A percentile compares a stretch with the other conserved stretches of the same genome.
phyloP scores from a whole-genome alignment of 2,329 filamentous ascomycete genomes.

The Fusarium miscanthi region DNA sequence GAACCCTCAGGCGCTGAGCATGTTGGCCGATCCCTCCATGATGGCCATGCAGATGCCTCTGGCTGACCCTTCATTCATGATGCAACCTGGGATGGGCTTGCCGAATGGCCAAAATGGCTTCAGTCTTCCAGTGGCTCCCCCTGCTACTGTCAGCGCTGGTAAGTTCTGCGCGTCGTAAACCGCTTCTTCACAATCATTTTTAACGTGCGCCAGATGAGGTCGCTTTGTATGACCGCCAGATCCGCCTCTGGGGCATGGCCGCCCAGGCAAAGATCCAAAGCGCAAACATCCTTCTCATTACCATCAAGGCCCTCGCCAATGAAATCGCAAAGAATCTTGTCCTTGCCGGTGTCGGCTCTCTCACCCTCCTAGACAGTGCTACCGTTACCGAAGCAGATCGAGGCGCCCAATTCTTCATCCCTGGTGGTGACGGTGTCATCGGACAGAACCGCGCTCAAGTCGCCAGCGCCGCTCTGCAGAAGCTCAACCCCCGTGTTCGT shows the following conservation, averaged over 20 bases:
- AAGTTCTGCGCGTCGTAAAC: constrained; percentile 12
- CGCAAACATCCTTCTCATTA: constrained; percentile 90
- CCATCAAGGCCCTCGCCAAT: constrained; percentile 86
- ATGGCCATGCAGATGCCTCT: constrained; percentile 43
- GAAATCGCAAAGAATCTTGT: constrained; percentile 98
- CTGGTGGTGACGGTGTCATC: constrained; percentile 70
- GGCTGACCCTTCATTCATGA: constrained; percentile 44
- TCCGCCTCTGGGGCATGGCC: constrained; percentile 95
- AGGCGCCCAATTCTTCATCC: constrained; percentile 84
- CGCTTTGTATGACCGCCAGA: constrained; percentile 96
- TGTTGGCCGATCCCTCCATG: constrained; percentile 43
- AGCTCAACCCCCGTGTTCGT: constrained; percentile 88
- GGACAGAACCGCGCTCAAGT: constrained; percentile 88
- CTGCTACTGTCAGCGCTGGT: constrained; percentile 51
- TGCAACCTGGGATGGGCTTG: constrained; percentile 48
- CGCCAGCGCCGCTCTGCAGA: constrained; percentile 79
- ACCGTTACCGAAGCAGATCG: constrained; percentile 82
- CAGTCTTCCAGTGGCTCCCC: constrained; percentile 30
- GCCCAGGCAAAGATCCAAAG: constrained; percentile 93
- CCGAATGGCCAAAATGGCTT: constrained; percentile 48
- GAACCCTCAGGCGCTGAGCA: constrained; percentile 41
- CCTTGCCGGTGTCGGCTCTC: constrained; percentile 87
- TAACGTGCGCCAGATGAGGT: constrained; percentile 78
- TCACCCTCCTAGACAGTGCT: constrained; percentile 88
- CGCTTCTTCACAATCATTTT: background rate